Evolutionary conservation across 306 rosid genomes (phyloP).

Genomic region (Bauhinia variegata): DNA sequence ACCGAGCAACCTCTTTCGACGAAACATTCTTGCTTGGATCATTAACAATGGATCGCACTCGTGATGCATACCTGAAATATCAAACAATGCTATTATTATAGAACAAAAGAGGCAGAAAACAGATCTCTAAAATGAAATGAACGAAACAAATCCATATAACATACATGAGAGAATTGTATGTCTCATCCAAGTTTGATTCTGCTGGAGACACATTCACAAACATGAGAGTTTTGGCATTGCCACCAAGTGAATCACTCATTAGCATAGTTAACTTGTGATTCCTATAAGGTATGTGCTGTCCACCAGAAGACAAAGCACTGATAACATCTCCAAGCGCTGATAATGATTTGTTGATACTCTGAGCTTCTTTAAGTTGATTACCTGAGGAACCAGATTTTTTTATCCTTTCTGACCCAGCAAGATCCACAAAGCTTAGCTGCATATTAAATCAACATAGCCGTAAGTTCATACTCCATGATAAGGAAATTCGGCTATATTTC

Average conservation of each 20-base stretch:
- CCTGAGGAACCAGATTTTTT: conserved; percentile 95
- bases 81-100: neutral
- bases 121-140: neutral
- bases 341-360: conserved; percentile 93
- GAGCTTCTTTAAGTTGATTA: conserved; percentile 92
- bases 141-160: conserved; percentile 25
- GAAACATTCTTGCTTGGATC: conserved; percentile 88
- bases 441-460: conserved; percentile 24
- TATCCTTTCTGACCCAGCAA: conserved; percentile 92
- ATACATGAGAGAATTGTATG: conserved; percentile 86
- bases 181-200: conserved; percentile 87
- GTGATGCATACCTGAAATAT: conserved; percentile 75
- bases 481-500: neutral
- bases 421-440: conserved; percentile 97
- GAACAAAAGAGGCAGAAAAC: neutral
- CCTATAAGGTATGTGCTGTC: conserved; percentile 94
- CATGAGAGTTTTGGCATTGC: conserved; percentile 96
- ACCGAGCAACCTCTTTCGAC: conserved; percentile 81
- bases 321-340: conserved; percentile 96
- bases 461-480: too few relatives aligned
- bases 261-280: conserved; percentile 95
- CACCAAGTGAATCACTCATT: conserved; percentile 97
- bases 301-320: conserved; percentile 80
- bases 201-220: conserved; percentile 89
- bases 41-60: conserved; percentile 89